These are phyloP conservation scores for Colletotrichum destructivum DNA, from an alignment of 2,329 filamentous ascomycete species.

Conservation along the genomic window DNA sequence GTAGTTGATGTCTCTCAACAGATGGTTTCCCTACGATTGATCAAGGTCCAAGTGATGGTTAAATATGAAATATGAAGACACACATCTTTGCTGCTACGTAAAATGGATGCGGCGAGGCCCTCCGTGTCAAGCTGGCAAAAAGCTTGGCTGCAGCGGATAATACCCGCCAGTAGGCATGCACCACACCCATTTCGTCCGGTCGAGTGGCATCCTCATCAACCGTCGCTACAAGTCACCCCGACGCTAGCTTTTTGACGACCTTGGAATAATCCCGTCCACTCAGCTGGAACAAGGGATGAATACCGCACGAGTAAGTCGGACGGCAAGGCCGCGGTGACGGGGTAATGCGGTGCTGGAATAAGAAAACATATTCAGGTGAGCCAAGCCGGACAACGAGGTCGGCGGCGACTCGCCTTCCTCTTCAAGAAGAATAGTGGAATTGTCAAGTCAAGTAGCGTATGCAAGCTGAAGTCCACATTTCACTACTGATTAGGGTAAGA, in stretches of 20 bases:
- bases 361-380: not conserved
- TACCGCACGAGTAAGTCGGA: not conserved
- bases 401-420: too few relatives aligned
- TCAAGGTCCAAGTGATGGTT: not conserved
- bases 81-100: not conserved
- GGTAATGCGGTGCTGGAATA: not conserved
- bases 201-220: not conserved
- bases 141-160: slow-evolving; percentile 27
- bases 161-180: not conserved
- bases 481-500: not conserved
- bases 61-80: not conserved
- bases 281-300: not conserved
- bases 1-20: not conserved
- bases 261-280: slow-evolving; percentile 23
- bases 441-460: not conserved
- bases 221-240: not conserved
- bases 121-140: not conserved
- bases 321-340: too few relatives aligned
- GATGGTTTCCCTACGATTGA: not conserved
- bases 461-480: not conserved
- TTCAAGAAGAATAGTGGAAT: not conserved
- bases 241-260: not conserved
- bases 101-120: too few relatives aligned
- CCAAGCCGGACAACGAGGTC: not conserved
- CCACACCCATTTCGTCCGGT: too few relatives aligned